phyloP scores from a whole-genome alignment of 768 basidiomycete species.

The Suillus weaverae region DNA sequence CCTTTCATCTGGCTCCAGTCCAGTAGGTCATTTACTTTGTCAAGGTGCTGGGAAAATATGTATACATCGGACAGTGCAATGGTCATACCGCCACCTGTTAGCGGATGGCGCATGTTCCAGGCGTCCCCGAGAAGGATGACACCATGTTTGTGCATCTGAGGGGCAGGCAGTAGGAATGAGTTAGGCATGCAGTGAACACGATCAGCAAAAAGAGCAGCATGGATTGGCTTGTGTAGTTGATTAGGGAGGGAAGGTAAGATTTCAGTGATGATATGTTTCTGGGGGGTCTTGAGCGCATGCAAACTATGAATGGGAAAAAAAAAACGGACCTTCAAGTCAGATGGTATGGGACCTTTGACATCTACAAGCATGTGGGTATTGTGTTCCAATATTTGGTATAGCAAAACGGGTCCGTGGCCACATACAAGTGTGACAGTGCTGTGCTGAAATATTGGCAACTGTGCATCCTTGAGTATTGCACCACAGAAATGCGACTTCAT shows the following conservation, averaged over 20 bases:
- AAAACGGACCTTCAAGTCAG: constrained; percentile 75
- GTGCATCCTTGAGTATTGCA: constrained; percentile 74
- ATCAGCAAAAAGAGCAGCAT: constrained; percentile 70
- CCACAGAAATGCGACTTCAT: constrained; percentile 85
- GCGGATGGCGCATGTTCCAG: constrained; percentile 99
- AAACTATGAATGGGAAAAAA: background rate
- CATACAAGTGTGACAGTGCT: constrained; percentile 84
- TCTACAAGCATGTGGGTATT: constrained; percentile 96
- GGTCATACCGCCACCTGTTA: constrained; percentile 98
- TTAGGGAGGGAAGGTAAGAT: constrained; percentile 83
- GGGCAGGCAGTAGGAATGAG: constrained; percentile 80
- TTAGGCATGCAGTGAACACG: constrained; percentile 93
- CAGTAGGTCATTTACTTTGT: constrained; percentile 38
- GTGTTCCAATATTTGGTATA: constrained; percentile 87
- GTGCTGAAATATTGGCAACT: constrained; percentile 69
- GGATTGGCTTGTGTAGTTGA: constrained; percentile 63
- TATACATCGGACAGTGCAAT: constrained; percentile 90
- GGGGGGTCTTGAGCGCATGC: constrained; percentile 11
- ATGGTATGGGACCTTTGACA: constrained; percentile 79
- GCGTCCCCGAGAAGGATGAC: constrained; percentile 90
- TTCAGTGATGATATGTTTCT: constrained; percentile 70
- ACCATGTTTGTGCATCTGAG: constrained; percentile 69
- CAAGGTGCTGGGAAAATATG: constrained; percentile 62
- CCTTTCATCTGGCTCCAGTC: constrained; percentile 54
- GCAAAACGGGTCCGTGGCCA: constrained; percentile 81